Conservation (phyloP, 331 rosid species). For the Dryas integrifolia region DNA sequence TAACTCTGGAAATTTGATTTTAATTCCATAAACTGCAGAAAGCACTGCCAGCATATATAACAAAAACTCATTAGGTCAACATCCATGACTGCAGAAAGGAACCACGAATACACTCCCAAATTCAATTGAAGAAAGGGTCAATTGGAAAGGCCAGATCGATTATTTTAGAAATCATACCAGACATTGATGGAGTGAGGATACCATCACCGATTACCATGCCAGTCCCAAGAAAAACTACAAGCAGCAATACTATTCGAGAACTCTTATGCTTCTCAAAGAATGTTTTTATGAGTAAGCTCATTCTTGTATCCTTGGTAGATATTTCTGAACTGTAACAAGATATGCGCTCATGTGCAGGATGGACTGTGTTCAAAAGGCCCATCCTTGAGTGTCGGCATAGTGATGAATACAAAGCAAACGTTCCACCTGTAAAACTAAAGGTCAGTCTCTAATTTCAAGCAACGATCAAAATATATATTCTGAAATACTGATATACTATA, state of each 20-base stretch:
- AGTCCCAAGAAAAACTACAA: constrained; percentile 35
- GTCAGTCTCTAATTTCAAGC: constrained; percentile 3
- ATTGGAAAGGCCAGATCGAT: neutral
- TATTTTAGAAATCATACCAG: constrained; percentile 27
- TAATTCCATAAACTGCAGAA: constrained; percentile 38
- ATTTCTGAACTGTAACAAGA: constrained; percentile 8
- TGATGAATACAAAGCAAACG: constrained; percentile 44
- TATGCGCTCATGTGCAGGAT: constrained; percentile 2
- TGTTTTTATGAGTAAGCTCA: constrained; percentile 20
- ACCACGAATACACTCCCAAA: neutral
- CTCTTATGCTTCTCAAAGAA: constrained; percentile 31
- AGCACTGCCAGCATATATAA: constrained; percentile 28
- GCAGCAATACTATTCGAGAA: constrained; percentile 26
- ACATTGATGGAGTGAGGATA: constrained; percentile 42
- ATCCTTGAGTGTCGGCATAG: constrained; percentile 36
- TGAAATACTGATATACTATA: neutral
- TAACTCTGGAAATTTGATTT: constrained; percentile 23
- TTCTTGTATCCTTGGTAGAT: constrained; percentile 21
- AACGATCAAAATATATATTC: neutral
- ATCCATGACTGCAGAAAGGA: constrained; percentile 7
- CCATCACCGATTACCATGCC: constrained; percentile 43
- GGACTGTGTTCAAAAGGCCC: constrained; percentile 9
- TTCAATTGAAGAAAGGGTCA: neutral
- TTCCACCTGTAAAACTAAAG: constrained; percentile 34
- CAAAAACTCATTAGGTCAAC: neutral